These are phyloP conservation scores for Laguncularia racemosa DNA, from an alignment of 345 rosid genomes.

Conservation along the genomic window DNA sequence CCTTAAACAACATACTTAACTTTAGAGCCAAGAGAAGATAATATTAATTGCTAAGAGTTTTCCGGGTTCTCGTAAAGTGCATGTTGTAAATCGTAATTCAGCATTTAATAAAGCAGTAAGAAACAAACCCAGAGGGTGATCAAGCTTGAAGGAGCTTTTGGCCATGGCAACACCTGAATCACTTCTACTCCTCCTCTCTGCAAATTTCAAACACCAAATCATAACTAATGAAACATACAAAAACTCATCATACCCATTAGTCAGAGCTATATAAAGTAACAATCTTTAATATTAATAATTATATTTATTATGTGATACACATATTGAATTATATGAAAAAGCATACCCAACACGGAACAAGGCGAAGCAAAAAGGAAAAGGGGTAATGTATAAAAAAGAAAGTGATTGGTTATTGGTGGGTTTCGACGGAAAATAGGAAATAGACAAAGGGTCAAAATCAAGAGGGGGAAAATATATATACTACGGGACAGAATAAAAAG, in stretches of 20 bases:
- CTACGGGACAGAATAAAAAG: not conserved
- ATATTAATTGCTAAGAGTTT: too few relatives aligned
- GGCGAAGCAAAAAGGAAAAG: not conserved
- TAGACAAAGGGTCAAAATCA: conserved; percentile 15
- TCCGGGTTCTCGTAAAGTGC: too few relatives aligned
- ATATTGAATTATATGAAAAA: not conserved
- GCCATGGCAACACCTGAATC: conserved; percentile 35
- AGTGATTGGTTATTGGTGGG: conserved; percentile 13
- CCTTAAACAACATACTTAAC: too few relatives aligned
- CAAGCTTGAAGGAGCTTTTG: conserved; percentile 56
- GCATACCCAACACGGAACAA: conserved; percentile 32
- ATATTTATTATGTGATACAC: too few relatives aligned
- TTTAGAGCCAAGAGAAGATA: too few relatives aligned
- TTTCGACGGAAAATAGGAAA: not conserved
- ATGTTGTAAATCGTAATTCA: too few relatives aligned
- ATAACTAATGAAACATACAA: conserved; percentile 11
- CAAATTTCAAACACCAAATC: conserved; percentile 39
- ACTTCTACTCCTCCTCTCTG: conserved; percentile 24
- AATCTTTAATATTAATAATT: too few relatives aligned
- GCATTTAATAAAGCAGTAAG: not conserved
- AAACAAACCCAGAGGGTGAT: conserved; percentile 60
- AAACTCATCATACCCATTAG: not conserved
- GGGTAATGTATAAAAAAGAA: conserved; percentile 12
- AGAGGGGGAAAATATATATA: conserved; percentile 1
- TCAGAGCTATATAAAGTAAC: too few relatives aligned